Percentiles rank a stretch among this genome's conserved stretches.
These are phyloP conservation scores for Collariella sp. DNA, from an alignment of 495 filamentous ascomycete genomes.

Conservation along the genomic window DNA sequence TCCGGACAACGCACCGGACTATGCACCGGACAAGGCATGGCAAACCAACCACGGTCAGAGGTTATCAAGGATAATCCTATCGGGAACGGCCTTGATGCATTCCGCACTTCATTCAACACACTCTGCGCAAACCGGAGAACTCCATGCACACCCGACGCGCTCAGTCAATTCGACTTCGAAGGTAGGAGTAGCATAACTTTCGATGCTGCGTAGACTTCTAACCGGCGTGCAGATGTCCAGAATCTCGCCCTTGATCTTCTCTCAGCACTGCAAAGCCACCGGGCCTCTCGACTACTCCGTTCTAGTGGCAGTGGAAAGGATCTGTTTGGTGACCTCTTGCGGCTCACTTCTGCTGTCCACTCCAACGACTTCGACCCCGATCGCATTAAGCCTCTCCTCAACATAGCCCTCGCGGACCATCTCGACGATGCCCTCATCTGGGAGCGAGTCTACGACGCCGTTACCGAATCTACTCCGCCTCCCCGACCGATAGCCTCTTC, in stretches of 20 bases:
- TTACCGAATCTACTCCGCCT: neutral
- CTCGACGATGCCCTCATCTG: neutral
- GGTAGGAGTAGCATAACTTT: constrained; percentile 20
- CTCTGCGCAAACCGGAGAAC: constrained; percentile 18
- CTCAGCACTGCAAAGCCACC: constrained; percentile 25
- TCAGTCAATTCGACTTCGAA: constrained; percentile 25
- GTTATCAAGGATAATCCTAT: too few relatives aligned
- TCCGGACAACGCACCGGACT: too few relatives aligned
- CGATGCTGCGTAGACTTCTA: constrained; percentile 10
- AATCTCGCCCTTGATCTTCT: constrained; percentile 18
- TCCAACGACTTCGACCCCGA: constrained; percentile 32
- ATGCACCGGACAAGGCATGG: too few relatives aligned
- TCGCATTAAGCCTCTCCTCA: constrained; percentile 27
- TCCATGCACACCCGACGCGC: constrained; percentile 19
- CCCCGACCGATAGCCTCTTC: neutral
- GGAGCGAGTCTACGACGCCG: neutral
- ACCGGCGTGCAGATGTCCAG: constrained; percentile 19
- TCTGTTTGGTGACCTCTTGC: constrained; percentile 20
- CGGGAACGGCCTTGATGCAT: too few relatives aligned
- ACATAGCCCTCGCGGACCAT: constrained; percentile 18
- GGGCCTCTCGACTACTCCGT: constrained; percentile 21
- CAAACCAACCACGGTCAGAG: too few relatives aligned
- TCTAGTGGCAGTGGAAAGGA: constrained; percentile 11
- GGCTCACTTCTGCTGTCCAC: constrained; percentile 20
- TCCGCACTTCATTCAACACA: constrained; percentile 26